A percentile compares a stretch with the other conserved stretches of the same genome.
Evolutionary conservation across 768 basidiomycete genomes (phyloP).

Genomic region (Leccinum subtestaceum): DNA sequence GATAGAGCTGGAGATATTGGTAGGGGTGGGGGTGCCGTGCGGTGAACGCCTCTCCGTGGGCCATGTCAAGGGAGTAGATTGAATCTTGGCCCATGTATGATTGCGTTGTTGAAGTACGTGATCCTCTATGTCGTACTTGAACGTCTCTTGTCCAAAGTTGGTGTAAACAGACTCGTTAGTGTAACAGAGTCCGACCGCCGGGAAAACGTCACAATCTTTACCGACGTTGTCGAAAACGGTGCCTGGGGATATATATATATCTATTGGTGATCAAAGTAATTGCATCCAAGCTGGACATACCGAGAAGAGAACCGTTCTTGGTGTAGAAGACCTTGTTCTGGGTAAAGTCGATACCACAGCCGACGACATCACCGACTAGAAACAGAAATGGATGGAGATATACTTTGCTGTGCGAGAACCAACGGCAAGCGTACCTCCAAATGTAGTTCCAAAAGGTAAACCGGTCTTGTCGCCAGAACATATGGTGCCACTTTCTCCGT

Average conservation of each 20-base stretch:
- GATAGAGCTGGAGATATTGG: constrained; percentile 1
- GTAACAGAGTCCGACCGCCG: constrained; percentile 87
- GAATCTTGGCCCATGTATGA: constrained; percentile 63
- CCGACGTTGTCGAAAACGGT: constrained; percentile 72
- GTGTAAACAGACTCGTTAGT: constrained; percentile 72
- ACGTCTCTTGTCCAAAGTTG: constrained; percentile 86
- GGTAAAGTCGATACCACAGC: constrained; percentile 91
- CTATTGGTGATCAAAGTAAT: constrained; percentile 12
- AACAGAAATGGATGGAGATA: constrained; percentile 5
- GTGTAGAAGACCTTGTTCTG: constrained; percentile 83
- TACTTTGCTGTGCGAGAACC: not conserved
- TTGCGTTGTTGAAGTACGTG: constrained; percentile 73
- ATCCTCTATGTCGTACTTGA: constrained; percentile 88
- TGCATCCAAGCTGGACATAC: constrained; percentile 33
- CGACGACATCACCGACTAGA: constrained; percentile 81
- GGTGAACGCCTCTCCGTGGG: constrained; percentile 21
- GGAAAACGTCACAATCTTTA: constrained; percentile 66
- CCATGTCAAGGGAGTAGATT: constrained; percentile 53
- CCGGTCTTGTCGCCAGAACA: constrained; percentile 76
- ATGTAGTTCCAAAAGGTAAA: constrained; percentile 71
- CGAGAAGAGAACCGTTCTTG: constrained; percentile 75
- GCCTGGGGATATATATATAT: constrained; percentile 37
- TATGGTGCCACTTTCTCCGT: constrained; percentile 83
- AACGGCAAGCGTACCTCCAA: constrained; percentile 59
- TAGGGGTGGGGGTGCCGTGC: constrained; percentile 6